phyloP scores from a whole-genome alignment of 2,329 filamentous ascomycete genomes.

The Colletotrichum sp. region DNA sequence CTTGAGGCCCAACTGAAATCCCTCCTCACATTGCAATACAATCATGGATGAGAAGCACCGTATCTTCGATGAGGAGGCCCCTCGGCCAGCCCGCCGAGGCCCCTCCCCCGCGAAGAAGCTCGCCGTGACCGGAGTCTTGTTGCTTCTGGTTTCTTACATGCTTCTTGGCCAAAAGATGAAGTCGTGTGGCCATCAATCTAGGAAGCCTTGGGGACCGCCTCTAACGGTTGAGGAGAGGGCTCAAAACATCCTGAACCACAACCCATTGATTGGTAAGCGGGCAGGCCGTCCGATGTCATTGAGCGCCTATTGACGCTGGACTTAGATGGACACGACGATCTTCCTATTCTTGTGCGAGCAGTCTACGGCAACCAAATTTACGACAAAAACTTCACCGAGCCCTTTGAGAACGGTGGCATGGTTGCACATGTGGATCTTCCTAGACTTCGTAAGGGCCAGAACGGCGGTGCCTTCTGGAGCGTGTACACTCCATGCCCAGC shows the following conservation, averaged over 20 bases:
- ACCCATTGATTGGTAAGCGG: constrained; percentile 53
- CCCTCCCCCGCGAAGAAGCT: constrained; percentile 1
- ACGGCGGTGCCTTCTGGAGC: constrained; percentile 93
- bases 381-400: constrained; percentile 70
- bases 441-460: constrained; percentile 70
- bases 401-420: constrained; percentile 74
- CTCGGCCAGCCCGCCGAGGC: not conserved
- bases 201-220: constrained; percentile 27
- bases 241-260: constrained; percentile 46
- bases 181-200: constrained; percentile 14
- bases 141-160: constrained; percentile 13
- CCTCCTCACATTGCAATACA: not conserved
- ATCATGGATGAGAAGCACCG: constrained; percentile 5
- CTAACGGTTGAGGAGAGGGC: constrained; percentile 47
- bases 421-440: constrained; percentile 78
- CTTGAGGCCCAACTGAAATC: not conserved
- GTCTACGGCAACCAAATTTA: constrained; percentile 81
- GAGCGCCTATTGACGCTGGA: not conserved
- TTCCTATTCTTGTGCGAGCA: constrained; percentile 74
- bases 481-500: constrained; percentile 79
- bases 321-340: constrained; percentile 87
- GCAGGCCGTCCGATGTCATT: not conserved
- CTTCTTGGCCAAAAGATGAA: constrained; percentile 2
- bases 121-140: constrained; percentile 15
- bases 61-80: not conserved